phyloP scores from a whole-genome alignment of 768 basidiomycete genomes.

The Kwoniella sp. region DNA sequence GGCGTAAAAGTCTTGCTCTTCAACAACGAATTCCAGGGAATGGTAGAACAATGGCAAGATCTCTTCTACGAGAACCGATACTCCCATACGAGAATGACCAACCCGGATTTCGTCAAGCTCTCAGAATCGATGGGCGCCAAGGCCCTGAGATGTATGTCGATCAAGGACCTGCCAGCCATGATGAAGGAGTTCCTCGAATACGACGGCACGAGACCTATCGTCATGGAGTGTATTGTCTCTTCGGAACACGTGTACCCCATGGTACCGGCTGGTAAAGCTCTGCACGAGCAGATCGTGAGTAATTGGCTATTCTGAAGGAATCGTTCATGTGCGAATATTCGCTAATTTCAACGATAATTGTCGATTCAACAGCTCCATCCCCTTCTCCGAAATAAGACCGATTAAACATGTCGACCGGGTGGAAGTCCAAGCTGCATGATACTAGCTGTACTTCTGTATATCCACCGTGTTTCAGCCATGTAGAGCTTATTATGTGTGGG shows the following conservation, averaged over 20 bases:
- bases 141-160: slow-evolving; percentile 72
- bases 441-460: no score
- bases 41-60: slow-evolving; percentile 99
- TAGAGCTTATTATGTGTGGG: no score
- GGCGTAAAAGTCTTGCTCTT: slow-evolving; percentile 92
- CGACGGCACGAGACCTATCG: slow-evolving; percentile 77
- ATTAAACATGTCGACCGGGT: slow-evolving; percentile 4
- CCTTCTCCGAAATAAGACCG: slow-evolving; percentile 22
- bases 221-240: slow-evolving; percentile 82
- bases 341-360: neutral
- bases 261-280: slow-evolving; percentile 83
- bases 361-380: slow-evolving; percentile 15
- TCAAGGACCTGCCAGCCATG: slow-evolving; percentile 81
- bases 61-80: slow-evolving; percentile 97
- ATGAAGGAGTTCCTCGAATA: slow-evolving; percentile 99
- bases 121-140: slow-evolving; percentile 91
- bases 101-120: slow-evolving; percentile 90
- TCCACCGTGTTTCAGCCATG: no score
- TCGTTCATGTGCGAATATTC: neutral
- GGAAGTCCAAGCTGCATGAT: no score
- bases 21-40: slow-evolving; percentile 98
- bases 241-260: slow-evolving; percentile 56
- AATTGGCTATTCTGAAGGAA: neutral
- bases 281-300: slow-evolving; percentile 81
- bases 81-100: slow-evolving; percentile 92